A percentile compares a stretch with the other conserved stretches of the same genome.
Conservation (phyloP, 1,284 basidiomycete species). For the Puccinia novopanici region DNA sequence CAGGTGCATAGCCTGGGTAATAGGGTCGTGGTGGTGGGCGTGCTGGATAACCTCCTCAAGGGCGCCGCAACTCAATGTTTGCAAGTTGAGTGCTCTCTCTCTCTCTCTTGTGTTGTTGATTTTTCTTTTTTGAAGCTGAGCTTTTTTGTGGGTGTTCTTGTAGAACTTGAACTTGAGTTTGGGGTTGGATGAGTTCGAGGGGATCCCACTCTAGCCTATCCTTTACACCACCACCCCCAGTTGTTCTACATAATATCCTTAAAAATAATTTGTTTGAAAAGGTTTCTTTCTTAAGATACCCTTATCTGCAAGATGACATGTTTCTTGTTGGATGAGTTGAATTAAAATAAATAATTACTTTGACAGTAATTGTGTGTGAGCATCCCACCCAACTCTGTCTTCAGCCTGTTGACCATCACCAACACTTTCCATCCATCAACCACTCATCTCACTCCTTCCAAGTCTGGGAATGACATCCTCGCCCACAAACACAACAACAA, state of each 20-base stretch:
- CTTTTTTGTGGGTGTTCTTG: background rate
- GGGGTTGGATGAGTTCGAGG: slow-evolving; percentile 85
- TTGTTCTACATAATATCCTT: too few relatives aligned
- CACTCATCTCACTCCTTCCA: background rate
- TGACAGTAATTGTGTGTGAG: too few relatives aligned
- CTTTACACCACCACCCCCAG: too few relatives aligned
- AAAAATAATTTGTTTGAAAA: too few relatives aligned
- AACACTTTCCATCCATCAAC: too few relatives aligned
- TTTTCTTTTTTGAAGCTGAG: background rate
- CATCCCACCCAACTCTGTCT: too few relatives aligned
- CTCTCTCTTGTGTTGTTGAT: background rate
- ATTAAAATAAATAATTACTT: too few relatives aligned
- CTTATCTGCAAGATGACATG: too few relatives aligned
- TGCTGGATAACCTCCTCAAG: slow-evolving; percentile 92
- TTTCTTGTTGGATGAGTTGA: too few relatives aligned
- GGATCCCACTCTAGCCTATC: slow-evolving; percentile 65
- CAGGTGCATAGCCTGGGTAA: slow-evolving; percentile 87
- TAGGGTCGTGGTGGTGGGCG: slow-evolving; percentile 87
- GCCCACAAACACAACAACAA: background rate
- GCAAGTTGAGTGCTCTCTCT: slow-evolving; percentile 66
- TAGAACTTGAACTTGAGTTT: slow-evolving; percentile 93
- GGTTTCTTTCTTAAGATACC: too few relatives aligned
- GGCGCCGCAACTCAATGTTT: slow-evolving; percentile 97
- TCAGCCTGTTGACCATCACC: too few relatives aligned
- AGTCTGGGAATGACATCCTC: background rate